phyloP scores from a whole-genome alignment of 768 basidiomycete genomes.

The Podaxis sp. region DNA sequence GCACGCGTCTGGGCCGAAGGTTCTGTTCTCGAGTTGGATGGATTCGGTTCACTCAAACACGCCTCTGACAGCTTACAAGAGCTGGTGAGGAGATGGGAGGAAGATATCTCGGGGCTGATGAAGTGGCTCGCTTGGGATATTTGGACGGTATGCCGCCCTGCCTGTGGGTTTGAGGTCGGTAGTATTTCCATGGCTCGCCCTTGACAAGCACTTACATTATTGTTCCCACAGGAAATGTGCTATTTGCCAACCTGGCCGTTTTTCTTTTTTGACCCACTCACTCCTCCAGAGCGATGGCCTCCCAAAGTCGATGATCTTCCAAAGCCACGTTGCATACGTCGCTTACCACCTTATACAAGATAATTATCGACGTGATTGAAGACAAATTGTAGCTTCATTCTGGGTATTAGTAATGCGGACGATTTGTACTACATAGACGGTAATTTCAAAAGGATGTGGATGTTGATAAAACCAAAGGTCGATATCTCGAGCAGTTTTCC shows the following conservation, averaged over 20 bases:
- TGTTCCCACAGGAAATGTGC: constrained; percentile 36
- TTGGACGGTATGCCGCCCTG: constrained; percentile 49
- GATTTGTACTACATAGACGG: no score
- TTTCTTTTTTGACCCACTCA: constrained; percentile 17
- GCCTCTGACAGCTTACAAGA: not conserved
- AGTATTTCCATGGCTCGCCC: not conserved
- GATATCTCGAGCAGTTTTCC: no score
- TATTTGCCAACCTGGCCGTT: constrained; percentile 46
- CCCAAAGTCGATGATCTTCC: not conserved
- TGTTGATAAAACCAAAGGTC: no score
- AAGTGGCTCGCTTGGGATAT: constrained; percentile 53
- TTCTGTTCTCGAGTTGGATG: not conserved
- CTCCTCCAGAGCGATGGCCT: not conserved
- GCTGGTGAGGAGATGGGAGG: constrained; percentile 43
- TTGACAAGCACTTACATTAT: not conserved
- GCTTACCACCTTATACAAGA: not conserved
- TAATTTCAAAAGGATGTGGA: no score
- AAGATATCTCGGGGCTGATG: constrained; percentile 45
- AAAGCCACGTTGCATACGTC: not conserved
- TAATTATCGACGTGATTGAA: no score
- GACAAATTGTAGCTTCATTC: no score
- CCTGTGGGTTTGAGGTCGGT: constrained; percentile 45
- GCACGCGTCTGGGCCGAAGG: not conserved
- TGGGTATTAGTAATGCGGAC: no score
- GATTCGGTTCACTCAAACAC: no score